Evolutionary conservation across 108 stramenopile species (phyloP), one percentile per base, ranked within the genome.

Genomic region (Nitzschia inconspicua): DNA sequence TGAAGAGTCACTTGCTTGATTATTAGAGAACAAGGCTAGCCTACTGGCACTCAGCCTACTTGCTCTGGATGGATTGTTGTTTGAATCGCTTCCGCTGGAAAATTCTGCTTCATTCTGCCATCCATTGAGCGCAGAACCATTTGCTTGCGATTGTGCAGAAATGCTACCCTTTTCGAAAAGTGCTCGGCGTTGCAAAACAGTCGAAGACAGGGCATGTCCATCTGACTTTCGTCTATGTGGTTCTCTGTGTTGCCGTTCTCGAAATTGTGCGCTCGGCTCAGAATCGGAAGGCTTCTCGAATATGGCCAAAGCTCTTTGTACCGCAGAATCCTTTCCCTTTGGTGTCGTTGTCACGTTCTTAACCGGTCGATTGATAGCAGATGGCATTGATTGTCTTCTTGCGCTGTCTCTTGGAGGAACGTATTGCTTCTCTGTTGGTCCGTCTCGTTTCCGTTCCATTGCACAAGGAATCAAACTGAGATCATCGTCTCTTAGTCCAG

Each of bases 221-320:
- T 22, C 30, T 23, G 34, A 37, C 24, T 5, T 18, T 46, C 18
- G n/a, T n/a, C n/a, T n/a, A n/a, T n/a, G n/a, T n/a, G n/a, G n/a
- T n/a, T n/a, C n/a, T n/a, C n/a, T n/a, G n/a, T n/a, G n/a, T n/a
- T n/a, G n/a, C 11, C 37, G 10, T 39, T 14, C 37, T 10, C 37
- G 10, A 14, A 11, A n/a, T n/a, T n/a, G n/a, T n/a, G n/a, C n/a
- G n/a, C n/a, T n/a, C n/a, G n/a, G n/a, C 37, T 56, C 26, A 13
- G 32, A 36, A 3, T n/a, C 24, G n/a, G 26, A 8, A 9, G 19
- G 9, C 57, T 71, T 68, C 14, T 41, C 70, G 42, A 63, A 63
- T 37, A 63, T 27, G 1, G 53, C 62, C 18, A 71, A 37, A 23
- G 51, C 60, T 31, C 54, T 31, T 57, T 63, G 56, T 3, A 71